A percentile compares a stretch with the other conserved stretches of the same genome.
Evolutionary conservation across 1,284 basidiomycete species (phyloP).

Genomic region (Pulchroboletus neoregius): DNA sequence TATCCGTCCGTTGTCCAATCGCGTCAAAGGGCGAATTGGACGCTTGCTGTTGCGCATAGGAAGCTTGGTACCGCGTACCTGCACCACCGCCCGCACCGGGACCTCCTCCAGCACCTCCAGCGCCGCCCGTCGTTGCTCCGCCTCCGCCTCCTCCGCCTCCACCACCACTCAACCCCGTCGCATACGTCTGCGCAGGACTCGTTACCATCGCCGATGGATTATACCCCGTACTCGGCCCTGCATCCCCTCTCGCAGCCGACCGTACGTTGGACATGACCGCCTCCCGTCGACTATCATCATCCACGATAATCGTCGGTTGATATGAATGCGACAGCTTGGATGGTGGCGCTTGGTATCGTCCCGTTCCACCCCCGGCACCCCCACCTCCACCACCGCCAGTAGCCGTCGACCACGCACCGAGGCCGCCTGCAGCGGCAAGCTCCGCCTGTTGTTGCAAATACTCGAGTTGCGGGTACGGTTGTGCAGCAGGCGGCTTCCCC

Average conservation of each 20-base stretch:
- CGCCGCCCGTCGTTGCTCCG: conserved; percentile 1
- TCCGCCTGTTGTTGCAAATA: conserved; percentile 91
- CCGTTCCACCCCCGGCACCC: conserved; percentile 18
- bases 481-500: conserved; percentile 59
- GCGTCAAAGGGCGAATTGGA: conserved; percentile 52
- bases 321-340: conserved; percentile 71
- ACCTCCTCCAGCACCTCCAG: conserved; percentile 2
- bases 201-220: conserved; percentile 52
- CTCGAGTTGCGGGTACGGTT: conserved; percentile 84
- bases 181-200: conserved; percentile 69
- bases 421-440: conserved; percentile 60
- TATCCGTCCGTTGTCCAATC: conserved; percentile 59
- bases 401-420: conserved; percentile 45
- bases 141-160: not conserved
- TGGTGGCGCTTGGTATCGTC: conserved; percentile 44
- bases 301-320: conserved; percentile 49
- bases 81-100: conserved; percentile 5
- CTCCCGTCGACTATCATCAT: conserved; percentile 65
- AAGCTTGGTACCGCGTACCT: conserved; percentile 44
- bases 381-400: conserved; percentile 12
- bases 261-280: conserved; percentile 72
- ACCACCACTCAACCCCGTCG: conserved; percentile 30
- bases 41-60: conserved; percentile 44
- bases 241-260: conserved; percentile 56
- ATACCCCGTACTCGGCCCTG: conserved; percentile 42